phyloP scores from a whole-genome alignment of 129 eudicot genomes.

The Oenanthe sinensis region DNA sequence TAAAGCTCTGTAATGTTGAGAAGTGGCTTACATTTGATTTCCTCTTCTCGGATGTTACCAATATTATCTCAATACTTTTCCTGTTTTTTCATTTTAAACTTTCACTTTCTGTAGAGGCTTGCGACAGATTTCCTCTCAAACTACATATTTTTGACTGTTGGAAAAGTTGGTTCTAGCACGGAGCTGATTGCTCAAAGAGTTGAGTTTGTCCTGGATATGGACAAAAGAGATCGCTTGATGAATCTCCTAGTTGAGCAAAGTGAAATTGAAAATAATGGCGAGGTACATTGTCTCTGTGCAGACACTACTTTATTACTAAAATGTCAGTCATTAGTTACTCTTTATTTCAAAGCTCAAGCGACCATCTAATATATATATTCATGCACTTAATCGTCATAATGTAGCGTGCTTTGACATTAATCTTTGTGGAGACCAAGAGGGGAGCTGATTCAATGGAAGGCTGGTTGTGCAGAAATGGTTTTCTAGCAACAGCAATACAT shows the following conservation, averaged over 20 bases:
- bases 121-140: conserved; percentile 66
- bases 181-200: conserved; percentile 57
- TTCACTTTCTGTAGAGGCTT: conserved; percentile 41
- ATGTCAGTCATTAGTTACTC: neutral
- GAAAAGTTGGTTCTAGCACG: conserved; percentile 78
- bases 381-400: neutral
- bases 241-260: conserved; percentile 42
- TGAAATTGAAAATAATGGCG: conserved; percentile 33
- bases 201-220: conserved; percentile 42
- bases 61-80: neutral
- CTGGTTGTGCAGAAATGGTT: conserved; percentile 14
- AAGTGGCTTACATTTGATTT: neutral
- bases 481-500: conserved; percentile 10
- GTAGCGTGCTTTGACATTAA: conserved; percentile 7
- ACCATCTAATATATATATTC: neutral
- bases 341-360: neutral
- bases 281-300: conserved; percentile 22
- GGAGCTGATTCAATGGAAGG: conserved; percentile 19
- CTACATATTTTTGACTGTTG: conserved; percentile 67
- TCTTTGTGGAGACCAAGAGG: conserved; percentile 10
- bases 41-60: neutral
- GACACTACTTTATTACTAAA: neutral
- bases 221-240: conserved; percentile 37
- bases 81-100: neutral
- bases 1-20: neutral